Conservation (phyloP, 345 rosid genomes). For the Arabidopsis arenosa region DNA sequence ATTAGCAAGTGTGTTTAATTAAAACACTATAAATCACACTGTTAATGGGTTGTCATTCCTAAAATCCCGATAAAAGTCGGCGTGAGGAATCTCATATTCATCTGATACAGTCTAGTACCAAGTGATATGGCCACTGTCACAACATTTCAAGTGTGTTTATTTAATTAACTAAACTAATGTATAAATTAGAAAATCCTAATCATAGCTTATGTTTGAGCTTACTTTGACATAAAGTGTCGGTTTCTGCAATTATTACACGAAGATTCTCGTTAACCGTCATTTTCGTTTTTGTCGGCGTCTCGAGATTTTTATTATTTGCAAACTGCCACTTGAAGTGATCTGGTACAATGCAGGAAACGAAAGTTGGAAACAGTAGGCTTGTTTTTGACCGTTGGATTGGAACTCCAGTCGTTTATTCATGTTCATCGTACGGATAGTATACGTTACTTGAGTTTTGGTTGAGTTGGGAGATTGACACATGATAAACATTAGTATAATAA, state of each 20-base stretch:
- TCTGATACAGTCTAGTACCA: constrained; percentile 40
- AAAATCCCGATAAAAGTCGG: constrained; percentile 48
- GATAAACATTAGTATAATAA: not conserved
- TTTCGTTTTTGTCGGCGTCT: constrained; percentile 49
- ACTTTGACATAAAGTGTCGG: constrained; percentile 50
- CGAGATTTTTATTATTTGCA: constrained; percentile 22
- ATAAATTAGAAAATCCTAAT: constrained; percentile 21
- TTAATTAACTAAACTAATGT: constrained; percentile 18
- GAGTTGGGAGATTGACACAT: constrained; percentile 12
- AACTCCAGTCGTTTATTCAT: not conserved
- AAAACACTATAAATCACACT: constrained; percentile 32
- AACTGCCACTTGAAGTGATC: constrained; percentile 38
- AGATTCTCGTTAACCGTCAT: constrained; percentile 48
- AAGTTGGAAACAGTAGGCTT: not conserved
- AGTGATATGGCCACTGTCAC: constrained; percentile 38
- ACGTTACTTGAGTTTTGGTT: not conserved
- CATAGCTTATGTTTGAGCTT: constrained; percentile 45
- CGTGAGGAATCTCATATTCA: constrained; percentile 37
- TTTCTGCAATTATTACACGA: constrained; percentile 45
- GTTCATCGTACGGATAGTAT: constrained; percentile 26
- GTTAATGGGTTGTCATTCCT: constrained; percentile 47
- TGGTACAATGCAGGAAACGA: constrained; percentile 13
- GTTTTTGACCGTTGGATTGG: constrained; percentile 29
- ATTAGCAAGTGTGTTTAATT: constrained; percentile 43
- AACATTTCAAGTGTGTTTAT: constrained; percentile 33